These are phyloP conservation scores for Linum lewisii DNA, from an alignment of 345 rosid genomes.

Conservation along the genomic window DNA sequence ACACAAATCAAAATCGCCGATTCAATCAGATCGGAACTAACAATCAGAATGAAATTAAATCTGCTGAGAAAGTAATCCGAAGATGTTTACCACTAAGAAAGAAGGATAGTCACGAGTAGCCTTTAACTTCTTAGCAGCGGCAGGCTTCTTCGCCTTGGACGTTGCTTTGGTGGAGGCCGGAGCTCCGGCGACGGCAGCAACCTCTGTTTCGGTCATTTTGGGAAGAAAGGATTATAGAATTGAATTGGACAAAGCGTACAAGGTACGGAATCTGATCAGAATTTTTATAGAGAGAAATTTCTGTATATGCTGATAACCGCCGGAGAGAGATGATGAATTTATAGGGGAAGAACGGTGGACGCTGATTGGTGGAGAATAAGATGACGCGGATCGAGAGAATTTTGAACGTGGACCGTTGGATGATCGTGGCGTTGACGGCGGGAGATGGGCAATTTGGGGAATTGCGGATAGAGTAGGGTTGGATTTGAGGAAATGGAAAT, in stretches of 20 bases:
- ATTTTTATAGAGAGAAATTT: not conserved
- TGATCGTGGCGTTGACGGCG: constrained; percentile 14
- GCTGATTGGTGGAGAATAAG: constrained; percentile 21
- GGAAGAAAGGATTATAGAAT: not conserved
- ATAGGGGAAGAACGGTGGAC: constrained; percentile 11
- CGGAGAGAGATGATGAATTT: not conserved
- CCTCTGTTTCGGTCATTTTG: constrained; percentile 6
- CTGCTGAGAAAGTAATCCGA: not conserved
- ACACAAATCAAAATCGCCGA: not conserved
- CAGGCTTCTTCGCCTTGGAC: not conserved
- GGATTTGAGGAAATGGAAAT: not conserved
- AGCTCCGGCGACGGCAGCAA: not conserved
- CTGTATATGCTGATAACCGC: not conserved
- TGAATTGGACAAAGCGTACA: not conserved
- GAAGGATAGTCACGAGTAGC: constrained; percentile 18
- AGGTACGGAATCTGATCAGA: constrained; percentile 24
- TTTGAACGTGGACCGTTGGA: constrained; percentile 20
- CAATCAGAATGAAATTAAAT: not conserved
- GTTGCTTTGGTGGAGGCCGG: constrained; percentile 6
- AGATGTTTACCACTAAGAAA: constrained; percentile 9
- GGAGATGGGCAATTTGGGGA: not conserved
- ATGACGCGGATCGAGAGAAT: constrained; percentile 12
- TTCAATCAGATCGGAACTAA: not conserved
- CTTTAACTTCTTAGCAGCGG: constrained; percentile 6
- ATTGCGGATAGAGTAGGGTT: not conserved